Conservation (phyloP, 176 grass and related monocot genomes). For the Dendrocalamus sinicus region DNA sequence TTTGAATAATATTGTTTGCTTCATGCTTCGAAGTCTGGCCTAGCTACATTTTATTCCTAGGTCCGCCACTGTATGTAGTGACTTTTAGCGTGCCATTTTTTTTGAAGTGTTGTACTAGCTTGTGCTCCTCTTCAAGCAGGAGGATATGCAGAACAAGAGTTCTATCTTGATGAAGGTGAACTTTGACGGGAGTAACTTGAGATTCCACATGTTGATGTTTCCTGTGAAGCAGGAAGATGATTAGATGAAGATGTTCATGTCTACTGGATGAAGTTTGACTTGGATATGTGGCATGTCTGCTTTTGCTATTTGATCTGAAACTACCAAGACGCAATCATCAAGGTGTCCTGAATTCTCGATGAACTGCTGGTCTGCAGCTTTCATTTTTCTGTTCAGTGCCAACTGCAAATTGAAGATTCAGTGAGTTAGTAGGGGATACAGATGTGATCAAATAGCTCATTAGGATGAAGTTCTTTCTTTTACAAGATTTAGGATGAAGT, state of each 20-base stretch:
- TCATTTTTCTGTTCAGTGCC: neutral
- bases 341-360: neutral
- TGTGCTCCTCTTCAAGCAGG: neutral
- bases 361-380: neutral
- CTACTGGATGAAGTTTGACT: neutral
- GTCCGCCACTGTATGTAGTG: neutral
- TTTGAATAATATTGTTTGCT: too few relatives aligned
- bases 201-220: neutral
- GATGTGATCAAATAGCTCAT: neutral
- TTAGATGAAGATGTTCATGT: neutral
- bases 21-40: too few relatives aligned
- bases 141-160: neutral
- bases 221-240: neutral
- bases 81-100: too few relatives aligned
- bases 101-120: neutral
- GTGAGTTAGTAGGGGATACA: neutral
- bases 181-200: neutral
- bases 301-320: neutral
- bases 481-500: neutral
- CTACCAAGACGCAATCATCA: neutral
- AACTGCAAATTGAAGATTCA: neutral
- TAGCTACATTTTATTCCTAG: too few relatives aligned
- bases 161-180: neutral
- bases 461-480: neutral
- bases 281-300: neutral